A percentile compares a stretch with the other conserved stretches of the same genome.
These are phyloP conservation scores for Ambrosia hybrid DNA, from an alignment of 140 eudicot species.

Conservation along the genomic window DNA sequence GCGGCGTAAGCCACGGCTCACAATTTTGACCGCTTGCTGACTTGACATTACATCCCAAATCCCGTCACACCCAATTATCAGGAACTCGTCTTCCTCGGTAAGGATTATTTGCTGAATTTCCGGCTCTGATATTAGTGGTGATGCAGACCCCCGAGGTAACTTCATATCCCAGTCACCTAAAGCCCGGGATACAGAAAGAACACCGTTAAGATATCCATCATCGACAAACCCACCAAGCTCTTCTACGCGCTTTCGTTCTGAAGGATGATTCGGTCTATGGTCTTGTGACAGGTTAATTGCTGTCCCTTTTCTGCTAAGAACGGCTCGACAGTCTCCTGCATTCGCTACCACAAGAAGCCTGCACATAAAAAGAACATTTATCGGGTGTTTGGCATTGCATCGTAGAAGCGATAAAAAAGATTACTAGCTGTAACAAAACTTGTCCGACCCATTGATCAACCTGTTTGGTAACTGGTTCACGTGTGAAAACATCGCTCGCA, in stretches of 20 bases:
- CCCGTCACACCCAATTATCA: slow-evolving; percentile 65
- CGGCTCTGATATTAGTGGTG: slow-evolving; percentile 74
- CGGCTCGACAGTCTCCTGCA: slow-evolving; percentile 85
- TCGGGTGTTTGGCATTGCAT: background rate
- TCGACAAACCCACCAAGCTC: slow-evolving; percentile 70
- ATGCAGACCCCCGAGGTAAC: slow-evolving; percentile 59
- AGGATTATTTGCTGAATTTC: slow-evolving; percentile 50
- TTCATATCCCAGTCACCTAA: slow-evolving; percentile 91
- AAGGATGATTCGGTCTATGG: slow-evolving; percentile 56
- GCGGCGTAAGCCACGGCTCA: slow-evolving; percentile 62
- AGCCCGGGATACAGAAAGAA: slow-evolving; percentile 66
- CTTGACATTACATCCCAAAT: slow-evolving; percentile 82
- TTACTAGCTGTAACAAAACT: background rate
- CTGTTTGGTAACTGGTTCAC: no score
- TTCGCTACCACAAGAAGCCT: slow-evolving; percentile 79
- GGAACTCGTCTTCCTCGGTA: slow-evolving; percentile 43
- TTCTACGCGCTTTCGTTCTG: slow-evolving; percentile 55
- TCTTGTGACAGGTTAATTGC: slow-evolving; percentile 79
- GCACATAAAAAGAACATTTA: slow-evolving; percentile 3
- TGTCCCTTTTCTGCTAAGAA: slow-evolving; percentile 66
- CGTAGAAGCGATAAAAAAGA: background rate
- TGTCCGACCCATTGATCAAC: background rate
- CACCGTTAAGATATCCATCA: slow-evolving; percentile 75
- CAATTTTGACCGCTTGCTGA: slow-evolving; percentile 74
- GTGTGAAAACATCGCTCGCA: background rate